These are phyloP conservation scores for Kurtzmaniella natalensis DNA, from an alignment of 1,139 yeast genomes.

Conservation along the genomic window DNA sequence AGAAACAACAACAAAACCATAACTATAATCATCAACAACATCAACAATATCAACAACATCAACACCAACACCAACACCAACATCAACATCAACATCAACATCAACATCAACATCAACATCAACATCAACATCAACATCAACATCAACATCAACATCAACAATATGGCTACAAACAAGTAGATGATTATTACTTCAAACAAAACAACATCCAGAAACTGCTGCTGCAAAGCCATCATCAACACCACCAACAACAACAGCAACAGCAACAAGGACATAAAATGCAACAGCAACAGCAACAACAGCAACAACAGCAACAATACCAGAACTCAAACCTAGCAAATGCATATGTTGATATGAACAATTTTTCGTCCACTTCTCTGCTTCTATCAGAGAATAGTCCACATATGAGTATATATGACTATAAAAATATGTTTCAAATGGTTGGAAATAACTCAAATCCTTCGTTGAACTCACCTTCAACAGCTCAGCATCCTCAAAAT, in stretches of 20 bases:
- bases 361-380: conserved; percentile 6
- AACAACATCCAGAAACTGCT: conserved; percentile 2
- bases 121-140: conserved; percentile 11
- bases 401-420: conserved; percentile 7
- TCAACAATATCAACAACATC: conserved; percentile 21
- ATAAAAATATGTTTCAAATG: conserved; percentile 12
- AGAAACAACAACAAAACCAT: conserved; percentile 7
- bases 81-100: conserved; percentile 14
- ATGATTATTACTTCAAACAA: neutral
- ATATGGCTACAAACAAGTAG: neutral
- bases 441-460: conserved; percentile 18
- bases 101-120: conserved; percentile 10
- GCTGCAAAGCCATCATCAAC: neutral
- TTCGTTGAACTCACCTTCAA: conserved; percentile 22
- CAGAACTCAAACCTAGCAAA: conserved; percentile 6
- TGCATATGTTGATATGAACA: conserved; percentile 4
- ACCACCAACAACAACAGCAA: conserved; percentile 5
- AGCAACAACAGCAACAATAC: conserved; percentile 7
- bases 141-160: conserved; percentile 3
- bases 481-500: conserved; percentile 8
- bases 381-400: conserved; percentile 6
- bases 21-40: conserved; percentile 6
- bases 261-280: too few species aligned
- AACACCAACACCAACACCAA: conserved; percentile 16
- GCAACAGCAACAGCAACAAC: conserved; percentile 12